Conservation (phyloP, 2,329 filamentous ascomycete species). For the Neofusicoccum kwambonambiense region DNA sequence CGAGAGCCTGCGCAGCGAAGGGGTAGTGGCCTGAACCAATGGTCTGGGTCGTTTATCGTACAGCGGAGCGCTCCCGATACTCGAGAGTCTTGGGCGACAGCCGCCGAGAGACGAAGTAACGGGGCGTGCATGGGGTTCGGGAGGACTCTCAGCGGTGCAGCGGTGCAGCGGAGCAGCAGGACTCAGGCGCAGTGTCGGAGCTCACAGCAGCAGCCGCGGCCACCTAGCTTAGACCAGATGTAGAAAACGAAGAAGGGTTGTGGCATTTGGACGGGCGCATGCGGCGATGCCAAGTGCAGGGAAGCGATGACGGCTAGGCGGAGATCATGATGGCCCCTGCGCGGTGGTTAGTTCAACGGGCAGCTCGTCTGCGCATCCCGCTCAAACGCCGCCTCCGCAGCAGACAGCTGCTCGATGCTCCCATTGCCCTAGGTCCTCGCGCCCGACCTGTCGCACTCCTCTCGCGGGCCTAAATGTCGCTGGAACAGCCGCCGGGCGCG, state of each 20-base stretch:
- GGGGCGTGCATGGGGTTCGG: no score
- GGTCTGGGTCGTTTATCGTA: neutral
- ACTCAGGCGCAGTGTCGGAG: neutral
- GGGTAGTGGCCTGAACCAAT: slow-evolving; percentile 32
- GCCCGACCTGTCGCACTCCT: neutral
- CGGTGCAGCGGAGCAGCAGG: no score
- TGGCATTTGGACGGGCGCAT: neutral
- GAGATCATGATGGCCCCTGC: slow-evolving; percentile 6
- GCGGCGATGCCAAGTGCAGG: neutral
- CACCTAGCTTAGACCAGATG: neutral
- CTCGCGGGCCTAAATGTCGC: slow-evolving; percentile 6
- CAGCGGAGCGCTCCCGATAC: neutral
- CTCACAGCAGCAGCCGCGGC: neutral
- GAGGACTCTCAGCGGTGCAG: no score
- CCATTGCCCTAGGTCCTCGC: neutral
- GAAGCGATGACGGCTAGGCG: slow-evolving; percentile 12
- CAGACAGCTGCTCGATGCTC: slow-evolving; percentile 9
- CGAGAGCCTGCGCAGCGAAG: slow-evolving; percentile 31
- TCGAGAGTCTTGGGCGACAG: neutral
- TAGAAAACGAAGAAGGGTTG: neutral
- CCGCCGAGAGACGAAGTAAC: neutral
- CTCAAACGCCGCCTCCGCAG: slow-evolving; percentile 3
- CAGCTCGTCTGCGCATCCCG: slow-evolving; percentile 10
- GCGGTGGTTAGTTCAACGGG: slow-evolving; percentile 4
- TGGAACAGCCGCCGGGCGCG: slow-evolving; percentile 9